phyloP scores from a whole-genome alignment of 805 yeast species.

The Suhomyces faveliae region DNA sequence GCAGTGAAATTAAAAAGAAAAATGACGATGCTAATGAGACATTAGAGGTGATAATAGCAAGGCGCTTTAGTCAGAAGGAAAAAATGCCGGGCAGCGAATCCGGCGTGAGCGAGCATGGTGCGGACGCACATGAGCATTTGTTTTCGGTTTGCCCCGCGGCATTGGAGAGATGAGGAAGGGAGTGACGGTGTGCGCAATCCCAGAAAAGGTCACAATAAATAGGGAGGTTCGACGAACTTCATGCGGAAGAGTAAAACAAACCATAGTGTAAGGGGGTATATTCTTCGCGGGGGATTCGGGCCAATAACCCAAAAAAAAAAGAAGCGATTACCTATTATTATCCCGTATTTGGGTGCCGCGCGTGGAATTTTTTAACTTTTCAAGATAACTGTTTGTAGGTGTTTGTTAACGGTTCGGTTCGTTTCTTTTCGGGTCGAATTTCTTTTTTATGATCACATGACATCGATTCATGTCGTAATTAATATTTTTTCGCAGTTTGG shows the following conservation, averaged over 20 bases:
- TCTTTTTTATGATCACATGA: not conserved
- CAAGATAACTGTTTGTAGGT: not conserved
- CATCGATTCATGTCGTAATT: not conserved
- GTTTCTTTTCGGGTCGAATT: not conserved
- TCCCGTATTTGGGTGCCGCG: constrained; percentile 1
- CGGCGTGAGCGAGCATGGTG: constrained; percentile 1
- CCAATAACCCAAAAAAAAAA: not conserved
- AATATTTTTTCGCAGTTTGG: not conserved
- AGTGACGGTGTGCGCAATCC: not conserved
- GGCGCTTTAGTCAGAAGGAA: constrained; percentile 3
- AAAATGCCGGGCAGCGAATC: constrained; percentile 1
- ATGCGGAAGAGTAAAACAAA: not conserved
- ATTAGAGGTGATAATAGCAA: constrained; percentile 8
- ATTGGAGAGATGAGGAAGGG: not conserved
- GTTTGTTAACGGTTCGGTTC: not conserved
- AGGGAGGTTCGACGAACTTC: not conserved
- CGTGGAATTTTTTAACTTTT: not conserved
- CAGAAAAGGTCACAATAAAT: not conserved
- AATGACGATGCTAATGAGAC: constrained; percentile 7
- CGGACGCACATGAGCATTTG: not conserved
- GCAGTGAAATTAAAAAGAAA: constrained; percentile 7
- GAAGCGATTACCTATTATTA: not conserved
- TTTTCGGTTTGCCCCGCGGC: not conserved
- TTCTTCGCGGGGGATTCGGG: not conserved
- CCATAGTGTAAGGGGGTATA: not conserved